These are phyloP conservation scores for Chondrostereum purpureum DNA, from an alignment of 1,284 basidiomycete species.

Conservation along the genomic window DNA sequence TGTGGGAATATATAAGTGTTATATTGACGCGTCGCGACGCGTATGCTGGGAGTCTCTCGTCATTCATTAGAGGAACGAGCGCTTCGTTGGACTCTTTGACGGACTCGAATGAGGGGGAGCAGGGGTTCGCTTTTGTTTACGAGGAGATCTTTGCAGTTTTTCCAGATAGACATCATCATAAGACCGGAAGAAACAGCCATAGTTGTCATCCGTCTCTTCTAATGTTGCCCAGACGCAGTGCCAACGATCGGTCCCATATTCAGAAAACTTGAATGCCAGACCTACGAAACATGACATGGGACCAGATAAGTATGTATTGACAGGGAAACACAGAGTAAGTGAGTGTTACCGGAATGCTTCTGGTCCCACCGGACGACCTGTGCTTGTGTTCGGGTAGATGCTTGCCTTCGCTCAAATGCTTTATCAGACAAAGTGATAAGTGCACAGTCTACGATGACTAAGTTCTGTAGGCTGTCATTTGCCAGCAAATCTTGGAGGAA, in stretches of 20 bases:
- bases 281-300: constrained; percentile 23
- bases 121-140: constrained; percentile 20
- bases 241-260: constrained; percentile 29
- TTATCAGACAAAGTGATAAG: constrained; percentile 50
- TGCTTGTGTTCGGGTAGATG: constrained; percentile 12
- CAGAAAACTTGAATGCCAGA: constrained; percentile 27
- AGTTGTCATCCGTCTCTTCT: constrained; percentile 37
- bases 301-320: constrained; percentile 29
- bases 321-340: constrained; percentile 21
- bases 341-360: constrained; percentile 31
- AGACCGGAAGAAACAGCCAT: constrained; percentile 47
- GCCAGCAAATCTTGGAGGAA: constrained; percentile 30
- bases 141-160: constrained; percentile 30
- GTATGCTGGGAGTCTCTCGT: too few species aligned
- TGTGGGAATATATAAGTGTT: too few species aligned
- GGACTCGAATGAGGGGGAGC: background rate
- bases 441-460: constrained; percentile 46
- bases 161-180: constrained; percentile 54
- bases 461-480: constrained; percentile 26
- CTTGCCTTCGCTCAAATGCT: constrained; percentile 38
- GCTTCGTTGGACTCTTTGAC: too few species aligned
- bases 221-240: constrained; percentile 59
- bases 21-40: too few species aligned
- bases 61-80: too few species aligned
- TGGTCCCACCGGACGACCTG: constrained; percentile 44